phyloP scores from a whole-genome alignment of 2,329 filamentous ascomycete species.

The Penicillium polonicum region DNA sequence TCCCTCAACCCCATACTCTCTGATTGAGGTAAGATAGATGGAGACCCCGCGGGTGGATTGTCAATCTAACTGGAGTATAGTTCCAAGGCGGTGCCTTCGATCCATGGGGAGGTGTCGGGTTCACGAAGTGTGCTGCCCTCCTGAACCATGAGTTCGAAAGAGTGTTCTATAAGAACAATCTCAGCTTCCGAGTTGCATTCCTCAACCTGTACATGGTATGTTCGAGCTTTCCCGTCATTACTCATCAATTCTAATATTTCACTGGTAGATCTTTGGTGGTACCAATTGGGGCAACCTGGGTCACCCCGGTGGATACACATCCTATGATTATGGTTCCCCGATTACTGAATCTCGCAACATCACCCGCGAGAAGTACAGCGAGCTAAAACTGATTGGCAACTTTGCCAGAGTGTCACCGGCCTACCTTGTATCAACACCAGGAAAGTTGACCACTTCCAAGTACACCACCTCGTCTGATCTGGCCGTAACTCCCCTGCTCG shows the following conservation, averaged over 20 bases:
- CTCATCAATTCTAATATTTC: background rate
- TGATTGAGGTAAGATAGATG: conserved; percentile 52
- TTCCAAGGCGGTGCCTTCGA: conserved; percentile 73
- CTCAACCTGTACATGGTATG: conserved; percentile 73
- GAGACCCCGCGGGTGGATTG: background rate
- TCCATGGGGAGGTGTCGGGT: conserved; percentile 71
- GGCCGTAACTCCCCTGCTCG: conserved; percentile 62
- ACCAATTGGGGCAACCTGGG: conserved; percentile 83
- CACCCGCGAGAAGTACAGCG: conserved; percentile 72
- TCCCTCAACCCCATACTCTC: conserved; percentile 63
- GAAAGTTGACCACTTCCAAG: conserved; percentile 39
- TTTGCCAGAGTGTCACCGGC: conserved; percentile 71
- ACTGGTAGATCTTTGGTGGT: conserved; percentile 62
- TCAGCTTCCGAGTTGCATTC: conserved; percentile 64
- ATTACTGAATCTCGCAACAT: conserved; percentile 70
- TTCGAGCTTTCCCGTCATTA: background rate
- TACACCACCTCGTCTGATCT: conserved; percentile 56
- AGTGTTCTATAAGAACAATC: conserved; percentile 76
- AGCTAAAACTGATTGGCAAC: conserved; percentile 73
- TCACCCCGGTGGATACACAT: conserved; percentile 64
- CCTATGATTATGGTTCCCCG: conserved; percentile 61
- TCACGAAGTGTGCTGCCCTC: conserved; percentile 64
- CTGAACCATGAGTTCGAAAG: conserved; percentile 72
- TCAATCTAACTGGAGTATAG: conserved; percentile 34
- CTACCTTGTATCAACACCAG: conserved; percentile 62